Evolutionary conservation across 441 rosid genomes (phyloP), one percentile per base, ranked within the genome.

Genomic region (Metrosideros polymorpha): DNA sequence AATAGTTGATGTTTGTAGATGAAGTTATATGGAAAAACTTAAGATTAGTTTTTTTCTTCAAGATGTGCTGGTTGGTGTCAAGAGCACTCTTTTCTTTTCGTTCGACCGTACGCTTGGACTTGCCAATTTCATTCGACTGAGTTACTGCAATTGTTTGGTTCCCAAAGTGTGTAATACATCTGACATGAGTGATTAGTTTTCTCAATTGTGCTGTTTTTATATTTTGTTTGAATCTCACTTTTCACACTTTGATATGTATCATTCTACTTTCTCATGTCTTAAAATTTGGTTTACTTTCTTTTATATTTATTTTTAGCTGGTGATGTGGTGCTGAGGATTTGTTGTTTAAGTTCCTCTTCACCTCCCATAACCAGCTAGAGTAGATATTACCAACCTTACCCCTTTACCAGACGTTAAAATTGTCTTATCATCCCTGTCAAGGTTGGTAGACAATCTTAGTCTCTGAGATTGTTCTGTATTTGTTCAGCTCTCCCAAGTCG

Each of bases 291-390:
- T 12, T 4, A 27, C 19, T 66, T 19, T 22, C 6, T 43, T 32
- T 79, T 9, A 9, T 9, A 24, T 85, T 88, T 15, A 82, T 82
- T 10, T 47, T 84, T 88, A 47, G 91, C 94, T 91, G 91, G 94
- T 85, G 92, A 92, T 92, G 91, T 91, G 89, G 87, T 90, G 91
- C 85, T 57, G 88, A 87, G 87, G 85, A 84, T 85, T 56, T 59
- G 63, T 27, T 56, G 45, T 32, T 14, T 9, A 54, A 30, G 87
- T 92, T 89, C 87, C 89, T 92, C 87, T 84, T 76, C 90, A 88
- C 86, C 83, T 93, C 93, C 92, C 91, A 89, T 84, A 87, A 54
- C 93, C 94, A 91, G 90, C 89, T 63, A 92, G 15, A 91, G 30
- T 61, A 82, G 50, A 30, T 71, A 39, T 39, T 61, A 1, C 87